These are phyloP conservation scores for Didymella keratinophila DNA, from an alignment of 2,329 filamentous ascomycete species.

Conservation along the genomic window DNA sequence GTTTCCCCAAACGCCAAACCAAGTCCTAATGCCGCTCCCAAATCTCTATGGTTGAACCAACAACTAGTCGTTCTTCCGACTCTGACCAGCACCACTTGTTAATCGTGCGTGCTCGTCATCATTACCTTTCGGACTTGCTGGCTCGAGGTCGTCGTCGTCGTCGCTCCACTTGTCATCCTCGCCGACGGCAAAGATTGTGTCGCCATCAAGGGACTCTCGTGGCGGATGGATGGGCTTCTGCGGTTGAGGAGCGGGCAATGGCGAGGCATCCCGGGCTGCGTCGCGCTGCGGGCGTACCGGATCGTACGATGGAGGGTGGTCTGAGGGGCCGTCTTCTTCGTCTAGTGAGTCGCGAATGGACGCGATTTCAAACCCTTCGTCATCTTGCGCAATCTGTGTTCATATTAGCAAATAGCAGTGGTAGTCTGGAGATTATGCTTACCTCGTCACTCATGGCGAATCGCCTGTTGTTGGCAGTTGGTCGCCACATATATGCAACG, in stretches of 20 bases:
- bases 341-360: constrained; percentile 82
- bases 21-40: constrained; percentile 14
- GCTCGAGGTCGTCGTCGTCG: constrained; percentile 66
- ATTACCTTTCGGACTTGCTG: constrained; percentile 58
- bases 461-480: constrained; percentile 93
- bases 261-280: constrained; percentile 52
- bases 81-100: constrained; percentile 38
- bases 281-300: constrained; percentile 44
- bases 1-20: constrained; percentile 1
- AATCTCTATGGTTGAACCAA: constrained; percentile 3
- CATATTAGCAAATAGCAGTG: constrained; percentile 39
- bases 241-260: constrained; percentile 62
- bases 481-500: constrained; percentile 94
- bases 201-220: constrained; percentile 76
- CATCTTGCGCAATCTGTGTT: constrained; percentile 85
- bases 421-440: constrained; percentile 33
- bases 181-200: constrained; percentile 95
- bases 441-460: constrained; percentile 99
- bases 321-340: constrained; percentile 62
- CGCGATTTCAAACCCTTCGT: constrained; percentile 96
- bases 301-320: constrained; percentile 52
- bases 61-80: constrained; percentile 44
- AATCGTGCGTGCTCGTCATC: constrained; percentile 44
- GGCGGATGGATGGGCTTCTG: constrained; percentile 60
- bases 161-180: constrained; percentile 86